These are phyloP conservation scores for Dentipellis sp. DNA, from an alignment of 768 basidiomycete genomes.

Conservation along the genomic window DNA sequence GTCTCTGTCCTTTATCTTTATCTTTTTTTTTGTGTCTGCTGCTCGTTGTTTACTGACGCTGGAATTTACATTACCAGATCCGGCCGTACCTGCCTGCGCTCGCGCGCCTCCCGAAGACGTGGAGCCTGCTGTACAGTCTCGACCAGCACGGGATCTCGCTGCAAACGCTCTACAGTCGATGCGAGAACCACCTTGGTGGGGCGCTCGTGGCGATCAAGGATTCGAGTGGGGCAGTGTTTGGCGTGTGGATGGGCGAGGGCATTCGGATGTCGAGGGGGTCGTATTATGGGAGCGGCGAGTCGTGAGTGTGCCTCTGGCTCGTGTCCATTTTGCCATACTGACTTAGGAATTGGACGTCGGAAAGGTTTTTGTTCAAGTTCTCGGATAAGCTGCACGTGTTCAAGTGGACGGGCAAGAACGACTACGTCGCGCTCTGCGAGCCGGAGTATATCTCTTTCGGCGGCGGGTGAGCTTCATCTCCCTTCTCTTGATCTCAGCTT, in stretches of 20 bases:
- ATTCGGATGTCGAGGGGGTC: slow-evolving; percentile 42
- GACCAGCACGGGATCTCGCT: slow-evolving; percentile 95
- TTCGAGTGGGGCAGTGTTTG: slow-evolving; percentile 57
- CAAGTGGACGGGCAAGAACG: slow-evolving; percentile 83
- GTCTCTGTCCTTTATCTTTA: background rate
- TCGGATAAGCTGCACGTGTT: slow-evolving; percentile 45
- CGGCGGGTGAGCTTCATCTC: slow-evolving; percentile 58
- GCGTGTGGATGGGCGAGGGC: slow-evolving; percentile 76
- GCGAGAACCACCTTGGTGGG: slow-evolving; percentile 35
- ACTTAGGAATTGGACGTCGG: background rate
- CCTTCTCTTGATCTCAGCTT: slow-evolving; percentile 2
- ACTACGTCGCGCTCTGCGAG: slow-evolving; percentile 85
- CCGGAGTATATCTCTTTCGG: slow-evolving; percentile 77
- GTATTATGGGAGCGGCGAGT: slow-evolving; percentile 88
- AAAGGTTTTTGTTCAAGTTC: slow-evolving; percentile 73
- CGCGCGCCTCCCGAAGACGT: slow-evolving; percentile 55
- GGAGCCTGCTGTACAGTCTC: slow-evolving; percentile 81
- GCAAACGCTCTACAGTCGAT: slow-evolving; percentile 72
- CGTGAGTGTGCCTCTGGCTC: slow-evolving; percentile 33
- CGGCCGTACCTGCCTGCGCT: slow-evolving; percentile 68
- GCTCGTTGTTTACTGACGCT: background rate
- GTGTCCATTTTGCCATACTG: background rate
- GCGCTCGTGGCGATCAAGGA: slow-evolving; percentile 64
- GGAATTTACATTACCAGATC: slow-evolving; percentile 32
- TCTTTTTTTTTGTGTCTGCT: background rate